Conservation (phyloP, 2,329 filamentous ascomycete species). For the Periglandula ipomoeae region DNA sequence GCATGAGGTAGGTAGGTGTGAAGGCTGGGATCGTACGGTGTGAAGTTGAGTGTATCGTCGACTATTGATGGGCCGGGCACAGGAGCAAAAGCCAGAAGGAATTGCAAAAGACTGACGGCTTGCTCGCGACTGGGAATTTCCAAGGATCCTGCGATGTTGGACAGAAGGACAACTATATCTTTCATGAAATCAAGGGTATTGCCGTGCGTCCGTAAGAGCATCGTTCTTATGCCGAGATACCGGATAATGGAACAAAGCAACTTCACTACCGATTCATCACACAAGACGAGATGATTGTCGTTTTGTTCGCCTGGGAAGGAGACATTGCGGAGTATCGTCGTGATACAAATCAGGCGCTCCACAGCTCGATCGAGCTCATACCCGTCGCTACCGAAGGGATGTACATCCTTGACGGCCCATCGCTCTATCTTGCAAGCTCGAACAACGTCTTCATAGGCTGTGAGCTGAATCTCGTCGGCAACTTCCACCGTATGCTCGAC, state of each 20-base stretch:
- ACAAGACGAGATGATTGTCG: constrained; percentile 63
- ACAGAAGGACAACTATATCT: constrained; percentile 79
- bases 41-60: constrained; percentile 60
- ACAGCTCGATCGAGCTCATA: constrained; percentile 82
- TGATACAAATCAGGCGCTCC: constrained; percentile 81
- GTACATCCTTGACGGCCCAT: constrained; percentile 60
- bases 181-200: constrained; percentile 98
- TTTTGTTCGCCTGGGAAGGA: constrained; percentile 62
- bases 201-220: constrained; percentile 69
- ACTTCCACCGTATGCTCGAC: constrained; percentile 77
- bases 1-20: constrained; percentile 87
- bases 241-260: constrained; percentile 78
- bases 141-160: constrained; percentile 74
- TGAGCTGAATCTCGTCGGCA: constrained; percentile 75
- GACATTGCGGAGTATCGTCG: constrained; percentile 84
- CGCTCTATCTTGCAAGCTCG: constrained; percentile 70
- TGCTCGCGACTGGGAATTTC: constrained; percentile 82
- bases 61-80: constrained; percentile 55
- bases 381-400: constrained; percentile 63
- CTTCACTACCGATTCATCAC: constrained; percentile 68
- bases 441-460: constrained; percentile 79
- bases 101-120: constrained; percentile 75
- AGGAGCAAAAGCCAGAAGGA: constrained; percentile 84
- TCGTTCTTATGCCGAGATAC: constrained; percentile 80
- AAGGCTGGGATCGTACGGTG: constrained; percentile 67